Conservation (phyloP, 495 filamentous ascomycete species). For the Trichodelitschia bisporula region DNA sequence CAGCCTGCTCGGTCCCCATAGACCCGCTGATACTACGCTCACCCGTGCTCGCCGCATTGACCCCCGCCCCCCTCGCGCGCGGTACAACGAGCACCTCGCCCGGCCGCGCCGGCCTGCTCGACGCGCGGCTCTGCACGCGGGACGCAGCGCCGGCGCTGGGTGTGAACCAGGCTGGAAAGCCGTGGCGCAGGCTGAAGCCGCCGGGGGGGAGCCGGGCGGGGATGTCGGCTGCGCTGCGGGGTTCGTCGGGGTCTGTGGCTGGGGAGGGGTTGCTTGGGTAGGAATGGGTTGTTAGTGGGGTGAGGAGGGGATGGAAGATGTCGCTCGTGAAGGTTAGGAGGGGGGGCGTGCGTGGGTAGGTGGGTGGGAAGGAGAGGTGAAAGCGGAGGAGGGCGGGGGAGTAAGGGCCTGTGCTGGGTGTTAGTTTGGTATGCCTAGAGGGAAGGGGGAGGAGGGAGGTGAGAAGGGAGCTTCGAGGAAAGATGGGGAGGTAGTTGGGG, state of each 20-base stretch:
- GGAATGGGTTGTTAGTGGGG: conserved; percentile 72
- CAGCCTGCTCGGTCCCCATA: no score
- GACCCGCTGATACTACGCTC: no score
- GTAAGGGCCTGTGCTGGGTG: conserved; percentile 71
- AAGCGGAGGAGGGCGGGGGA: conserved; percentile 71
- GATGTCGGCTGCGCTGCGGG: conserved; percentile 59
- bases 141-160: no score
- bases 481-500: no score
- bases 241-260: conserved; percentile 28
- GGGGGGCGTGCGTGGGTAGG: conserved; percentile 58
- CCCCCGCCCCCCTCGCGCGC: no score
- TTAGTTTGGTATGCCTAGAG: no score
- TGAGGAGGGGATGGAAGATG: conserved; percentile 82
- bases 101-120: no score
- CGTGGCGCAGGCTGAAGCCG: conserved; percentile 66
- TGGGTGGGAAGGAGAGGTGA: conserved; percentile 61
- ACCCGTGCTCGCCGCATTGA: no score
- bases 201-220: conserved; percentile 62
- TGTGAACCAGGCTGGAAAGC: conserved; percentile 81
- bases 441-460: no score
- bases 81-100: no score
- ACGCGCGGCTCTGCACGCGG: no score
- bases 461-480: no score
- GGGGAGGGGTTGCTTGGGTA: conserved; percentile 47
- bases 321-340: conserved; percentile 71